Evolutionary conservation across 1,284 basidiomycete species (phyloP), one percentile per base, ranked within the genome.

Genomic region (Rugosomyces carneus): DNA sequence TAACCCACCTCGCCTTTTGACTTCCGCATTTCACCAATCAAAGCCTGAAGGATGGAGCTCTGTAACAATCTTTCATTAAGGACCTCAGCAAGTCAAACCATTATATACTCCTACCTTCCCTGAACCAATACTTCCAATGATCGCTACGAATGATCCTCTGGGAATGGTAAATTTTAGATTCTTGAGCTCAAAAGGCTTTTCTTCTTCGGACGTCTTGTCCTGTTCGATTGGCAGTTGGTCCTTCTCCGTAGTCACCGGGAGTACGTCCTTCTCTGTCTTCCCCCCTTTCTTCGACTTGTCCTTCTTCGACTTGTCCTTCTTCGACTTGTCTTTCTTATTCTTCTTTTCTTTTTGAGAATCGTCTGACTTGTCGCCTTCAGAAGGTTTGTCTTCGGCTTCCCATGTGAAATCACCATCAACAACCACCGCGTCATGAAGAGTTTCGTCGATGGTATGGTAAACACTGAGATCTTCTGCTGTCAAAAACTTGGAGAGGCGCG

Each of bases 1-100:
- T 19, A 4, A 42, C 27, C 9, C 54, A 78, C 77, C 60, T 68
- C 60, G 4, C 89, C 88, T 3, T 67, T 55, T 2, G 71, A 71
- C 55, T 74, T 75, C 34, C 78, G 71, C 87, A 92, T 90, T 62
- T 92, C 89, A 10, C 89, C 89, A 45, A 92, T 80, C 40, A 89
- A 59, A 1, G 78, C 80, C 57, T 87, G 82, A 6, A 88, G 63
- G 23, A 87, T 59, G 0, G 82, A 84, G 42, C 76, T 80, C 78
- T 80, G 34, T 37, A 50, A 45, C 10, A 15, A 31, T 10, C 20
- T 1, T 31, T 37, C 32, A 37, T 34, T 19, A 9, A 23, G 0
- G 44, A 19, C 20, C 32, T 7, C 16, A 29, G 18, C 23, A 3
- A 11, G 29, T 11, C 8, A 38, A 19, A 5, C 9, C 2, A n/a